phyloP scores from a whole-genome alignment of 2,329 filamentous ascomycete genomes.

The Xylariaceae sp. region DNA sequence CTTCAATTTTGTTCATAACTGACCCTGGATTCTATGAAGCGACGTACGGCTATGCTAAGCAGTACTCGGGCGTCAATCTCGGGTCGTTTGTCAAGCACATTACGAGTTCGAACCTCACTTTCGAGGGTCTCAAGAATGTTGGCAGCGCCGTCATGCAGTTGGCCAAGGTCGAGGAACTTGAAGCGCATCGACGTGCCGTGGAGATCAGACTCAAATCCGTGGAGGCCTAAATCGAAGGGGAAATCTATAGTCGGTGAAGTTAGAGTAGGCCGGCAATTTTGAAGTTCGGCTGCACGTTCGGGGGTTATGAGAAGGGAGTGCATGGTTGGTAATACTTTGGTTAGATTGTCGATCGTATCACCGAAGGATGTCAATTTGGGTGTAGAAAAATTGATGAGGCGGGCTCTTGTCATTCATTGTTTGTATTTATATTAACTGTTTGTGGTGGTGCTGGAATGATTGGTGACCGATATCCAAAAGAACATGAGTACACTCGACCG shows the following conservation, averaged over 20 bases:
- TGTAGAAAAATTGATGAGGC: not conserved
- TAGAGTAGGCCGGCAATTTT: not conserved
- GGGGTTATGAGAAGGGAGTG: not conserved
- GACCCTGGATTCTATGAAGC: constrained; percentile 45
- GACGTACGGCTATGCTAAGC: constrained; percentile 95
- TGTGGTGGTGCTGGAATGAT: not conserved
- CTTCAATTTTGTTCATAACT: not conserved
- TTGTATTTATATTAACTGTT: not conserved
- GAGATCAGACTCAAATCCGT: constrained; percentile 67
- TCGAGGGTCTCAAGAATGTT: constrained; percentile 78
- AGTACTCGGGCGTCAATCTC: constrained; percentile 96
- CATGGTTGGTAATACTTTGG: not conserved
- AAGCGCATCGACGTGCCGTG: constrained; percentile 86
- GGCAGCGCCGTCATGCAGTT: constrained; percentile 89
- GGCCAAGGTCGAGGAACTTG: constrained; percentile 87
- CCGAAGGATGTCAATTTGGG: not conserved
- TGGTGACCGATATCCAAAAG: not conserved
- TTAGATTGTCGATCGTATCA: not conserved
- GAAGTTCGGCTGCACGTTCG: not conserved
- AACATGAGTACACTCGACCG: no score
- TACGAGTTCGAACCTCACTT: constrained; percentile 84
- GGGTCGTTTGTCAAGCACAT: constrained; percentile 97
- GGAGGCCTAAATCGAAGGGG: not conserved
- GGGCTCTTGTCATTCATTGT: not conserved
- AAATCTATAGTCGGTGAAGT: not conserved